Conservation (phyloP, 805 yeast genomes). For the Cyberlindnera lachancei region DNA sequence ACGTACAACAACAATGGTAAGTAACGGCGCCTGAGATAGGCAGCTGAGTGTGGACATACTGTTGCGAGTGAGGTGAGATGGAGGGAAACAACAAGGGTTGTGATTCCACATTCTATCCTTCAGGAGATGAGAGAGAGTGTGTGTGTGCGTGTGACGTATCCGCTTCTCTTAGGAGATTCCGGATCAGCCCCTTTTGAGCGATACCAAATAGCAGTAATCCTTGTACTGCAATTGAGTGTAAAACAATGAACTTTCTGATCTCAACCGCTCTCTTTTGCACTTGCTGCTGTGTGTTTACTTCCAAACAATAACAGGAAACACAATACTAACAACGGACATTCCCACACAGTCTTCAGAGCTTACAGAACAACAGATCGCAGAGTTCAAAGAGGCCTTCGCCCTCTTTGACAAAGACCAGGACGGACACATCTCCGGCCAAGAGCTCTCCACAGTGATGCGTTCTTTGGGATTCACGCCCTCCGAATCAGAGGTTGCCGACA, state of each 20-base stretch:
- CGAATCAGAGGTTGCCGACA: conserved; percentile 90
- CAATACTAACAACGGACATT: not conserved
- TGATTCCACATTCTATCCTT: no score
- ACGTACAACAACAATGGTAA: no score
- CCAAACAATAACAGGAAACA: not conserved
- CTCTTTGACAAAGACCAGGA: conserved; percentile 95
- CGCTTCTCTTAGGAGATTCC: no score
- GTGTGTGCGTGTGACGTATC: no score
- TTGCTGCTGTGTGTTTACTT: not conserved
- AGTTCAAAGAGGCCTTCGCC: conserved; percentile 96
- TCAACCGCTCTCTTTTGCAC: not conserved
- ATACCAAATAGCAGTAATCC: no score
- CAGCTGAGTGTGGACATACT: no score
- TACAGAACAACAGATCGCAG: conserved; percentile 93
- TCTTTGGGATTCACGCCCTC: conserved; percentile 97
- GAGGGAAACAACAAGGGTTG: no score
- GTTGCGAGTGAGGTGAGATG: no score
- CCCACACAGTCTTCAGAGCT: conserved; percentile 48
- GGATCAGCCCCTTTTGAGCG: no score
- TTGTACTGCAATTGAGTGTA: not conserved
- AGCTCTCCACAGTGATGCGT: conserved; percentile 97
- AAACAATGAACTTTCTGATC: not conserved
- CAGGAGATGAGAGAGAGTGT: no score
- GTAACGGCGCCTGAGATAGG: no score
- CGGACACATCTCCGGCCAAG: conserved; percentile 93